phyloP scores from a whole-genome alignment of 306 rosid species.

The Vicia villosa region DNA sequence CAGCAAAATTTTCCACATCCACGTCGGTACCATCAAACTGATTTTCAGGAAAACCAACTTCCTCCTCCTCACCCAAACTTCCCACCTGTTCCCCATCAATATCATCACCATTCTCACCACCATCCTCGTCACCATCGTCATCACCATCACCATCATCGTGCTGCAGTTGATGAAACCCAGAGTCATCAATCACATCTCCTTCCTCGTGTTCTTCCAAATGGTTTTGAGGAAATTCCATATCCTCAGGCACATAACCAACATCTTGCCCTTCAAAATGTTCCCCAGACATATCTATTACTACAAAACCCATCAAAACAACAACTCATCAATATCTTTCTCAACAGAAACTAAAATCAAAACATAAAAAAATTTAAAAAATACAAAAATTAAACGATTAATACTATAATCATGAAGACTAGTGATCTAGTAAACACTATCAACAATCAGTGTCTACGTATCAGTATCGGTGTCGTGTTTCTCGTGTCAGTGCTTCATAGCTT shows the following conservation, averaged over 20 bases:
- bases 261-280: constrained; percentile 52
- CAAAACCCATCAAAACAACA: constrained; percentile 29
- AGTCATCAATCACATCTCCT: constrained; percentile 48
- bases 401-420: neutral
- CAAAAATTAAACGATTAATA: neutral
- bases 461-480: too few relatives aligned
- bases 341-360: neutral
- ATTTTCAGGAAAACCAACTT: constrained; percentile 28
- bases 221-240: constrained; percentile 38
- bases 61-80: constrained; percentile 39
- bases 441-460: too few relatives aligned
- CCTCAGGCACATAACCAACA: constrained; percentile 55
- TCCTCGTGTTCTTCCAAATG: constrained; percentile 43
- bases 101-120: neutral
- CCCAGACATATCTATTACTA: constrained; percentile 43
- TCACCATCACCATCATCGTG: constrained; percentile 19
- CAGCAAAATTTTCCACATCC: constrained; percentile 35
- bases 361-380: neutral
- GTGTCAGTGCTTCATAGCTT: too few relatives aligned
- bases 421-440: neutral
- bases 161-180: constrained; percentile 45
- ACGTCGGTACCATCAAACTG: constrained; percentile 41
- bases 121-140: neutral
- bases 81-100: constrained; percentile 20
- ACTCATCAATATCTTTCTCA: constrained; percentile 24